Percentiles rank a stretch among this genome's conserved stretches.
Evolutionary conservation across 345 rosid species (phyloP).

Genomic region (Hypericum androsaemum): DNA sequence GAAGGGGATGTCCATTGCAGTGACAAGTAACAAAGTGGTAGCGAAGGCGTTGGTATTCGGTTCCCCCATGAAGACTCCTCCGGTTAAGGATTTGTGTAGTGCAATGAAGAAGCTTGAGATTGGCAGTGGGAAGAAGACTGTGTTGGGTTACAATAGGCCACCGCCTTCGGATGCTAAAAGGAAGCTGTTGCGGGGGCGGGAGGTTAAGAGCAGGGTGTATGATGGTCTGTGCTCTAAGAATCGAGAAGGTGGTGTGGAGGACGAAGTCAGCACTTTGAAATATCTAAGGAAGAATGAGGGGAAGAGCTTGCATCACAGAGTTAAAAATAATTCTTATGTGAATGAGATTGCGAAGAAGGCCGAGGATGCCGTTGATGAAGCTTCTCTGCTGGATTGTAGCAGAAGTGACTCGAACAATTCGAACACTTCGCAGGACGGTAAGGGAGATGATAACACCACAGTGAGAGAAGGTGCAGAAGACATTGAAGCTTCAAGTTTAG

Average conservation of each 20-base stretch:
- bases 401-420: slow-evolving; percentile 6
- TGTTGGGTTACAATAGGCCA: slow-evolving; percentile 19
- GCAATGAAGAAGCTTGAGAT: slow-evolving; percentile 70
- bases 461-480: slow-evolving; percentile 9
- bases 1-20: slow-evolving; percentile 25
- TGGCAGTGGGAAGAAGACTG: slow-evolving; percentile 30
- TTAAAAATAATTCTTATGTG: slow-evolving; percentile 23
- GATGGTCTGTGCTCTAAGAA: slow-evolving; percentile 40
- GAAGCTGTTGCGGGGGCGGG: slow-evolving; percentile 45
- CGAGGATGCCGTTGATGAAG: slow-evolving; percentile 15
- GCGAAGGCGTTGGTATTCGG: slow-evolving; percentile 67
- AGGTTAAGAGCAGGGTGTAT: slow-evolving; percentile 86
- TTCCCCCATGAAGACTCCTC: slow-evolving; percentile 49
- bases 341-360: slow-evolving; percentile 33
- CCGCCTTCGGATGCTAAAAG: slow-evolving; percentile 27
- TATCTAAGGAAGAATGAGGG: slow-evolving; percentile 25
- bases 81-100: slow-evolving; percentile 40
- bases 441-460: background rate
- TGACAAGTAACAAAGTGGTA: slow-evolving; percentile 31
- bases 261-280: slow-evolving; percentile 23
- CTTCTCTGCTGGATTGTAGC: slow-evolving; percentile 6
- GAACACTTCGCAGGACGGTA: slow-evolving; percentile 4
- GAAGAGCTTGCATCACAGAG: slow-evolving; percentile 1
- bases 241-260: slow-evolving; percentile 21
- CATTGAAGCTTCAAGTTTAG: slow-evolving; percentile 5